Evolutionary conservation across 23 red algal species (phyloP).

Genomic region (Cyanidium caldarium): DNA sequence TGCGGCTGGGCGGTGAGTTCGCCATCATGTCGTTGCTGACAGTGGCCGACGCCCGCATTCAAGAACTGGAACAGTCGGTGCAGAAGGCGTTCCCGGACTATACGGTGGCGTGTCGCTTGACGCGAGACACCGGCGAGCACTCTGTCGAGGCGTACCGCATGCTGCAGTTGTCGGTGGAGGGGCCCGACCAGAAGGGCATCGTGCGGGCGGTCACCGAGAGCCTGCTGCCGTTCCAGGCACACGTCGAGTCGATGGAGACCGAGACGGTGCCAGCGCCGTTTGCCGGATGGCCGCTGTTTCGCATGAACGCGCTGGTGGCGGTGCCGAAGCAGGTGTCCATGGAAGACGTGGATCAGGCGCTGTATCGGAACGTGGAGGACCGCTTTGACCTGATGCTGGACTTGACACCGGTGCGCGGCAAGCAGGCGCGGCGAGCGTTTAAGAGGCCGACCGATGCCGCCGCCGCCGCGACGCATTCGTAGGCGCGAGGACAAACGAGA

Average conservation of each 20-base stretch:
- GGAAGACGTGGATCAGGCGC: background rate
- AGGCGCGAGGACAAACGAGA: too few species aligned
- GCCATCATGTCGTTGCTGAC: slow-evolving; percentile 62
- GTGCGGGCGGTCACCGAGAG: slow-evolving; percentile 32
- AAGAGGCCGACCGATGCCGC: background rate
- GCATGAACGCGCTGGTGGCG: slow-evolving; percentile 31
- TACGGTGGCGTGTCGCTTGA: slow-evolving; percentile 26
- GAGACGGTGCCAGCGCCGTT: slow-evolving; percentile 83
- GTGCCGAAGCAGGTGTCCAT: slow-evolving; percentile 12
- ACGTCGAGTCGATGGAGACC: slow-evolving; percentile 66
- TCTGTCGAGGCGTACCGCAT: slow-evolving; percentile 17
- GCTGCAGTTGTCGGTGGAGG: slow-evolving; percentile 41
- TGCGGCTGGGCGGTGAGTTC: slow-evolving; percentile 81
- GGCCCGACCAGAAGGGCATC: slow-evolving; percentile 67
- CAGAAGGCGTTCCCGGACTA: slow-evolving; percentile 38
- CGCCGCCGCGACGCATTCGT: background rate
- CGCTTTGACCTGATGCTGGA: background rate
- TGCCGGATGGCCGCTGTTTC: slow-evolving; percentile 62
- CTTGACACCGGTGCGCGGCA: background rate
- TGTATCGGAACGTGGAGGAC: background rate
- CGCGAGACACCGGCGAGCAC: slow-evolving; percentile 7
- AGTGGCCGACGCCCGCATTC: slow-evolving; percentile 6
- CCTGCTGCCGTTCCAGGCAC: slow-evolving; percentile 31
- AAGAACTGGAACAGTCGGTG: slow-evolving; percentile 14
- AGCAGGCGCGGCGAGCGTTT: background rate